Evolutionary conservation across 768 basidiomycete genomes (phyloP).

Genomic region (Daedaleopsis sinensis): DNA sequence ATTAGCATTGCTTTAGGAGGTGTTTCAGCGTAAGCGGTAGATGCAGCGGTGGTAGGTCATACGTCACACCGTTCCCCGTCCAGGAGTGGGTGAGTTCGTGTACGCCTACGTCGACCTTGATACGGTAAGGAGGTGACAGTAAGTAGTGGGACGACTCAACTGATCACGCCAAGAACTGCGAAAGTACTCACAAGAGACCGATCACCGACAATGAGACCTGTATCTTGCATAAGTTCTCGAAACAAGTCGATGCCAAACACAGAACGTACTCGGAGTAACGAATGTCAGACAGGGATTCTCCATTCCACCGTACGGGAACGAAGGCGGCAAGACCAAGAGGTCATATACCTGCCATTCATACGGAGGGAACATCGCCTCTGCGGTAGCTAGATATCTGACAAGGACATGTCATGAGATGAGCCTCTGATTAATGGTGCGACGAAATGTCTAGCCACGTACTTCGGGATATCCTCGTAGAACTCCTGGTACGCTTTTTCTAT

Average conservation of each 20-base stretch:
- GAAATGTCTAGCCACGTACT: constrained; percentile 41
- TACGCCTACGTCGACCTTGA: constrained; percentile 74
- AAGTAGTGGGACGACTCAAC: no score
- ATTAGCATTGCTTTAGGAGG: constrained; percentile 55
- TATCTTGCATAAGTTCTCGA: neutral
- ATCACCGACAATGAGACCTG: constrained; percentile 86
- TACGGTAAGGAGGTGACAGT: no score
- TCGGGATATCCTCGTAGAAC: constrained; percentile 84
- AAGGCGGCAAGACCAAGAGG: constrained; percentile 83
- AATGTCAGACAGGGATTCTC: constrained; percentile 92
- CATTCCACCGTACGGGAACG: constrained; percentile 94
- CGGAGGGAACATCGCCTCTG: constrained; percentile 72
- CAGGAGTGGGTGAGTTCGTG: constrained; percentile 88
- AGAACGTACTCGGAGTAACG: constrained; percentile 74
- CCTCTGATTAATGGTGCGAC: neutral
- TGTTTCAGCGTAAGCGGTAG: neutral
- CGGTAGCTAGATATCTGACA: constrained; percentile 70
- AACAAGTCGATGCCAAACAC: neutral
- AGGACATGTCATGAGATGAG: neutral
- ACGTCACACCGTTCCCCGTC: constrained; percentile 93
- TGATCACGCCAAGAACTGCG: neutral
- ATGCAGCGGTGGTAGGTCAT: constrained; percentile 21
- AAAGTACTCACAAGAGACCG: constrained; percentile 54
- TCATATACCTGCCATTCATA: constrained; percentile 92
- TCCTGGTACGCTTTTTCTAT: constrained; percentile 83